These are phyloP conservation scores for Babesia gibsoni DNA, from an alignment of 169 alveolate genomes.

Conservation along the genomic window DNA sequence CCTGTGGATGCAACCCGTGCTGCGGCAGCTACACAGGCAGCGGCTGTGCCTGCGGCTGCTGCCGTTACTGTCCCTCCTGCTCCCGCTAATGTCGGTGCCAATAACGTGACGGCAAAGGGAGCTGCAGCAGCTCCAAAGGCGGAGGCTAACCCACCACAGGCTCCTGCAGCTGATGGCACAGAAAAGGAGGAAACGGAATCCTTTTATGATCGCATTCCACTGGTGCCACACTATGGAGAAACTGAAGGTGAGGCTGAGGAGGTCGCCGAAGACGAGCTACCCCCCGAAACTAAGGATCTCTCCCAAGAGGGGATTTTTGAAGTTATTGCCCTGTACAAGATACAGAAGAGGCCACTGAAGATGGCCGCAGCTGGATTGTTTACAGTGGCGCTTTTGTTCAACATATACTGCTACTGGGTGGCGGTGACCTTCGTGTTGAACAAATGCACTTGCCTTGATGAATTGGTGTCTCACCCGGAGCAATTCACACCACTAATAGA, in stretches of 20 bases:
- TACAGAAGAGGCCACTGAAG: slow-evolving; percentile 62
- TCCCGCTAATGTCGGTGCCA: background rate
- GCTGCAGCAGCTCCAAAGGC: no score
- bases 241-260: slow-evolving; percentile 70
- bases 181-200: slow-evolving; percentile 2
- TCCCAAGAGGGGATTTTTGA: slow-evolving; percentile 60
- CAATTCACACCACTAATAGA: slow-evolving; percentile 66
- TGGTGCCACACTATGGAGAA: slow-evolving; percentile 65
- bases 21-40: no score
- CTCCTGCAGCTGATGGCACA: background rate
- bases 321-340: slow-evolving; percentile 60
- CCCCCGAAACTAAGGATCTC: slow-evolving; percentile 62
- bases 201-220: slow-evolving; percentile 51
- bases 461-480: slow-evolving; percentile 54
- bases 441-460: slow-evolving; percentile 66
- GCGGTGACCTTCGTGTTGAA: slow-evolving; percentile 55
- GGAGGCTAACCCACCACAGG: background rate
- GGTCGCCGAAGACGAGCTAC: slow-evolving; percentile 63
- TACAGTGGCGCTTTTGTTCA: slow-evolving; percentile 34
- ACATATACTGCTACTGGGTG: slow-evolving; percentile 63
- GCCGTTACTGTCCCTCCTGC: background rate
- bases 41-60: no score
- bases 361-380: slow-evolving; percentile 55
- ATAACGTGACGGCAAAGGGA: no score
- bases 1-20: no score